These are phyloP conservation scores for Rhizopogon rudus DNA, from an alignment of 768 basidiomycete genomes.

Conservation along the genomic window DNA sequence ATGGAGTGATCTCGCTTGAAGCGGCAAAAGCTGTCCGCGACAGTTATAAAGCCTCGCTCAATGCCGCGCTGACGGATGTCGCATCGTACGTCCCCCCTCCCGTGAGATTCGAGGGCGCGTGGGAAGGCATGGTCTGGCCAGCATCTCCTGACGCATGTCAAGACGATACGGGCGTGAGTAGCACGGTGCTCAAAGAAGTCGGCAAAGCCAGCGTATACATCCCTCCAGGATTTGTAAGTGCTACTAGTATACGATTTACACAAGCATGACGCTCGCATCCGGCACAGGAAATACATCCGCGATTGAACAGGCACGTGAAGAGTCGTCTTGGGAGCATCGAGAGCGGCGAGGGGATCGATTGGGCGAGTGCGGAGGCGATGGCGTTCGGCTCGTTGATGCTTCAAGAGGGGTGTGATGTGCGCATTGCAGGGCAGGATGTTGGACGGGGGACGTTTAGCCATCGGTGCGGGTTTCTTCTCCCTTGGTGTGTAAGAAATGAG, in stretches of 20 bases:
- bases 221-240: conserved; percentile 60
- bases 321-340: conserved; percentile 67
- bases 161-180: conserved; percentile 66
- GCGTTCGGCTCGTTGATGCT: conserved; percentile 85
- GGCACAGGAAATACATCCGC: conserved; percentile 68
- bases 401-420: conserved; percentile 68
- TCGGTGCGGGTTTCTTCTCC: conserved; percentile 31
- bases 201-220: conserved; percentile 65
- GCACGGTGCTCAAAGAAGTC: conserved; percentile 46
- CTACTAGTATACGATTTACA: background rate
- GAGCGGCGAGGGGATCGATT: conserved; percentile 71
- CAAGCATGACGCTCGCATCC: background rate
- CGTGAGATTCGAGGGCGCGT: conserved; percentile 62
- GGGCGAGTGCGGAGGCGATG: conserved; percentile 89
- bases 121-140: conserved; percentile 60
- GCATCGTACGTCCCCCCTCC: conserved; percentile 43
- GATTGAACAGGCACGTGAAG: conserved; percentile 77
- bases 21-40: conserved; percentile 48
- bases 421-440: conserved; percentile 92
- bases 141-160: conserved; percentile 45
- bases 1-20: conserved; percentile 40
- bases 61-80: conserved; percentile 50
- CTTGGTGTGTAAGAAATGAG: background rate
- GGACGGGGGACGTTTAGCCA: conserved; percentile 90
- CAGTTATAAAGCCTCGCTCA: conserved; percentile 58